Evolutionary conservation across 371 early-diverging fungal genomes (phyloP).

Genomic region (Batrachochytrium dendrobatidis): DNA sequence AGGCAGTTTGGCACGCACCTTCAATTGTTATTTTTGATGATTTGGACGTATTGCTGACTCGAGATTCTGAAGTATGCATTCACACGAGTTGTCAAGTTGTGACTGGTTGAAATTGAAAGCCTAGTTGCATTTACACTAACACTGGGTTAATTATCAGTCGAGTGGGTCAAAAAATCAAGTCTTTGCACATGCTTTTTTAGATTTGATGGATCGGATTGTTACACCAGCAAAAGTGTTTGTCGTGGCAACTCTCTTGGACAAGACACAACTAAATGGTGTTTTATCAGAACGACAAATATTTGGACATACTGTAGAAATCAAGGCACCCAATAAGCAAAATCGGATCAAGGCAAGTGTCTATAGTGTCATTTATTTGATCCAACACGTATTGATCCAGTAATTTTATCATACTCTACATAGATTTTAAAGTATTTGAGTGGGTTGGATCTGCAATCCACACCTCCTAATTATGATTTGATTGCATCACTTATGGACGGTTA

Average conservation of each 20-base stretch:
- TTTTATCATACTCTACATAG: no score
- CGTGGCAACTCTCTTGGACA: constrained; percentile 62
- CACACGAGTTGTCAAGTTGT: neutral
- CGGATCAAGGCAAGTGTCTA: constrained; percentile 38
- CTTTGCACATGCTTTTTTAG: constrained; percentile 59
- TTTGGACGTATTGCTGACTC: constrained; percentile 51
- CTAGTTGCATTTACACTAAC: neutral
- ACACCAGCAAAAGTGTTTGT: constrained; percentile 49
- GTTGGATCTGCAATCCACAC: constrained; percentile 34
- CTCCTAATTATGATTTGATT: neutral
- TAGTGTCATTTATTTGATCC: no score
- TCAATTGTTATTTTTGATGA: constrained; percentile 37
- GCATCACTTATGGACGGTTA: neutral
- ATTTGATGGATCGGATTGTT: constrained; percentile 27
- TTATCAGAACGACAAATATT: constrained; percentile 60
- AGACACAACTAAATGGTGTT: constrained; percentile 56
- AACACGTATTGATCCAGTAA: no score
- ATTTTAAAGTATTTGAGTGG: neutral
- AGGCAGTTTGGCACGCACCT: constrained; percentile 63
- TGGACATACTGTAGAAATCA: constrained; percentile 56
- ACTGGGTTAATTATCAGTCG: neutral
- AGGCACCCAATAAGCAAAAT: constrained; percentile 61
- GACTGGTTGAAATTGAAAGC: neutral
- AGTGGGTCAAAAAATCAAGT: neutral
- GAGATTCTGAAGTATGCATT: constrained; percentile 61